These are phyloP conservation scores for Halocafeteria seosinensis DNA, from an alignment of 108 stramenopile species.

Conservation along the genomic window DNA sequence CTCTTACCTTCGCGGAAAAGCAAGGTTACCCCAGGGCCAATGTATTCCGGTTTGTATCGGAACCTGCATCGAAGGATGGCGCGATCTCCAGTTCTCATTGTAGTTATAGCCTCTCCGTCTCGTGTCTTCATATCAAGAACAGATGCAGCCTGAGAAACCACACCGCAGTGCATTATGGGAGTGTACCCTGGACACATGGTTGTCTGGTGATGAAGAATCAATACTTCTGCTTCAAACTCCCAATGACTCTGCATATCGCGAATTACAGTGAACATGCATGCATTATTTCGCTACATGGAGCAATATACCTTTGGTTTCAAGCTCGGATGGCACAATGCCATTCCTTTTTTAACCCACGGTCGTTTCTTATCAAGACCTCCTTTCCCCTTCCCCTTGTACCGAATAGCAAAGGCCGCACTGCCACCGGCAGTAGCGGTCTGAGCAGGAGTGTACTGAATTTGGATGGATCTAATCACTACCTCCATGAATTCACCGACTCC, in stretches of 20 bases:
- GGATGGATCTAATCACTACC: conserved; percentile 21
- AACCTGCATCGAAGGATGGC: conserved; percentile 36
- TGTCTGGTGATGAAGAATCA: conserved; percentile 44
- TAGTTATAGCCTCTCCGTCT: conserved; percentile 15
- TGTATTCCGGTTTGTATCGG: conserved; percentile 35
- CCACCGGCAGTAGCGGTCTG: conserved; percentile 22
- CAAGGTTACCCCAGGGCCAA: conserved; percentile 26
- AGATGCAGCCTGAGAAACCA: conserved; percentile 27
- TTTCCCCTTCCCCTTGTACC: conserved; percentile 22
- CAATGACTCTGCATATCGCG: too few relatives aligned
- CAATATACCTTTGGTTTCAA: neutral
- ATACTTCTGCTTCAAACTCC: conserved; percentile 36
- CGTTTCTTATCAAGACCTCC: conserved; percentile 3
- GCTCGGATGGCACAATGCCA: conserved; percentile 6
- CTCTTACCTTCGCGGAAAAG: conserved; percentile 48
- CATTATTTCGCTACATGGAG: too few relatives aligned
- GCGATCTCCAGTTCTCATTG: conserved; percentile 25
- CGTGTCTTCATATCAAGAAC: conserved; percentile 21
- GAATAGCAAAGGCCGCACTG: conserved; percentile 35
- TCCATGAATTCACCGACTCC: conserved; percentile 29
- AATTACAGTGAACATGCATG: too few relatives aligned
- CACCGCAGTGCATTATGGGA: conserved; percentile 41
- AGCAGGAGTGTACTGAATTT: conserved; percentile 3
- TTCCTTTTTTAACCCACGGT: conserved; percentile 30
- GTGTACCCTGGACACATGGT: conserved; percentile 37